Evolutionary conservation across 257 asterid genomes (phyloP).

Genomic region (Striga asiatica): DNA sequence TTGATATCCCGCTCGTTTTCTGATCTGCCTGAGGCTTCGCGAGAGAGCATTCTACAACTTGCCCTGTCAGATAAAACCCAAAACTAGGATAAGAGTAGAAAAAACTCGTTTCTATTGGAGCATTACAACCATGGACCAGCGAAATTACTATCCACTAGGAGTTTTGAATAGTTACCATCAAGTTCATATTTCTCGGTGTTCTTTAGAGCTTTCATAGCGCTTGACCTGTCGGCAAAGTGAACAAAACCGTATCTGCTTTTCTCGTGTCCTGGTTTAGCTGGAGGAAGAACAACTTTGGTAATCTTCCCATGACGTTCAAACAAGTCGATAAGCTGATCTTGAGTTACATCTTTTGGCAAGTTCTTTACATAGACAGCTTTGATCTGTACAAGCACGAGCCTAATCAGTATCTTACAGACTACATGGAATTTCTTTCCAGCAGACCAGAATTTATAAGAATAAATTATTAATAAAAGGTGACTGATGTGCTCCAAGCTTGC

Average conservation of each 20-base stretch:
- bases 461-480: no score
- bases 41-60: constrained; percentile 86
- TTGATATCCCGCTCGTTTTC: constrained; percentile 47
- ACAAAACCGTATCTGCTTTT: constrained; percentile 91
- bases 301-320: constrained; percentile 89
- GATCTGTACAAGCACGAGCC: constrained; percentile 36
- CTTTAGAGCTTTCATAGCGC: constrained; percentile 89
- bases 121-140: constrained; percentile 7
- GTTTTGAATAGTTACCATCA: constrained; percentile 39
- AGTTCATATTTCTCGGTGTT: constrained; percentile 84
- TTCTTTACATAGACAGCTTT: constrained; percentile 95
- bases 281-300: constrained; percentile 84
- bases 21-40: constrained; percentile 97
- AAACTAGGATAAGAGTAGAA: constrained; percentile 11
- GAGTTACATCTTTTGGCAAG: constrained; percentile 73
- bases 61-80: constrained; percentile 49
- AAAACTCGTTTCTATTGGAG: constrained; percentile 4
- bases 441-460: no score
- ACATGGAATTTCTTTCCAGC: no score
- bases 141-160: background rate
- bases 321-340: constrained; percentile 66
- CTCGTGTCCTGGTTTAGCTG: constrained; percentile 94
- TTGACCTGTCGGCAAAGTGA: constrained; percentile 80
- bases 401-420: constrained; percentile 4
- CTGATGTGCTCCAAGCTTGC: no score